Evolutionary conservation across 257 asterid genomes (phyloP).

Genomic region (Plectranthus barbatus): DNA sequence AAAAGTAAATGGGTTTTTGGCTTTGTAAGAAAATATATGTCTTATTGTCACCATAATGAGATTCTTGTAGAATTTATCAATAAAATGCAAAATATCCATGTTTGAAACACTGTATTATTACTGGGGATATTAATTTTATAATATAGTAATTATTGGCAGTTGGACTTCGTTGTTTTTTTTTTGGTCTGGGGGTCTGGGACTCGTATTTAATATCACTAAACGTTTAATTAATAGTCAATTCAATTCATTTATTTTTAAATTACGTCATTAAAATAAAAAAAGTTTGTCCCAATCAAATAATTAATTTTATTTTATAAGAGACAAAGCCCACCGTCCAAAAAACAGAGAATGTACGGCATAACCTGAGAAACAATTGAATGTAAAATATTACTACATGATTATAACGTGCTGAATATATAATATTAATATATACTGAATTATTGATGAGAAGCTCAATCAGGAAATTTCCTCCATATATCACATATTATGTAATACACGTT

Average conservation of each 20-base stretch:
- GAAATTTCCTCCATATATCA: background rate
- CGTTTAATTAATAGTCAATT: too few relatives aligned
- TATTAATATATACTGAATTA: background rate
- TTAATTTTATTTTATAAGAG: background rate
- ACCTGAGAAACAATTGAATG: background rate
- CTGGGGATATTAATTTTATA: background rate
- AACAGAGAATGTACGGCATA: too few relatives aligned
- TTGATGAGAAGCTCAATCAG: background rate
- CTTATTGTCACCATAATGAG: too few relatives aligned
- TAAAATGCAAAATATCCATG: too few relatives aligned
- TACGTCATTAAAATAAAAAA: background rate
- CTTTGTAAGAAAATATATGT: too few relatives aligned
- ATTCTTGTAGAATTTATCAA: too few relatives aligned
- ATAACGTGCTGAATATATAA: background rate
- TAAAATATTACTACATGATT: background rate
- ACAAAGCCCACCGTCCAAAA: constrained; percentile 2
- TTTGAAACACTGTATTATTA: too few relatives aligned
- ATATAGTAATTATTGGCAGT: background rate
- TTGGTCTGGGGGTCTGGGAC: background rate
- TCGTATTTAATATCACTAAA: background rate
- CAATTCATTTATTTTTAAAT: too few relatives aligned
- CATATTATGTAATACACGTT: too few relatives aligned
- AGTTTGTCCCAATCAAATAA: background rate
- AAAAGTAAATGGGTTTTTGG: too few relatives aligned
- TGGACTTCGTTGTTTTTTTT: background rate